These are phyloP conservation scores for Emmonsia crescens DNA, from an alignment of 2,329 filamentous ascomycete species.

Conservation along the genomic window DNA sequence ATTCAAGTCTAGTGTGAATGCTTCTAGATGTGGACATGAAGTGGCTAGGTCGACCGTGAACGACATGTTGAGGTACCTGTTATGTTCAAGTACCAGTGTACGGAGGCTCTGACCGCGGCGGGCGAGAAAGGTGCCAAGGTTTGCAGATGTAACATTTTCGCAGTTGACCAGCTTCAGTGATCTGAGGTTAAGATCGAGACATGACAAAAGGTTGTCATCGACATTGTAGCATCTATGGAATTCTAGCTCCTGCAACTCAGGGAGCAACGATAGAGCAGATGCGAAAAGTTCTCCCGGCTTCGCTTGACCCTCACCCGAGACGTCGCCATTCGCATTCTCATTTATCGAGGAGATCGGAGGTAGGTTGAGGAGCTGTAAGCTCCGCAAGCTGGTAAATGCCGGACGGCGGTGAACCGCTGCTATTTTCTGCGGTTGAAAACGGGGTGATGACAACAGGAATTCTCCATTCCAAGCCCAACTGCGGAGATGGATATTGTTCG, in stretches of 20 bases:
- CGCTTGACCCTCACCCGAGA: conserved; percentile 10
- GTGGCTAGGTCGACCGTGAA: conserved; percentile 58
- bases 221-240: conserved; percentile 67
- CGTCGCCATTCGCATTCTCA: not conserved
- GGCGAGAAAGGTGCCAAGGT: conserved; percentile 54
- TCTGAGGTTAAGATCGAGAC: conserved; percentile 55
- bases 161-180: conserved; percentile 70
- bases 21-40: conserved; percentile 59
- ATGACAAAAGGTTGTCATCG: conserved; percentile 55
- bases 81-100: conserved; percentile 62
- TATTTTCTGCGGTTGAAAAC: conserved; percentile 39
- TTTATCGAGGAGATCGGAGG: not conserved
- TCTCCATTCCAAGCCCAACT: conserved; percentile 48
- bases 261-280: conserved; percentile 47
- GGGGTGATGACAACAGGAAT: conserved; percentile 28
- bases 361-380: conserved; percentile 30
- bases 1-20: conserved; percentile 64
- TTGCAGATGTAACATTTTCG: conserved; percentile 57
- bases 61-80: conserved; percentile 62
- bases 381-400: conserved; percentile 39
- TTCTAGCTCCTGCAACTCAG: conserved; percentile 53
- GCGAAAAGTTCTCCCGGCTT: conserved; percentile 22
- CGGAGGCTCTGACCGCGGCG: conserved; percentile 58
- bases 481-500: conserved; percentile 36
- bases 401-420: conserved; percentile 42